A percentile compares a stretch with the other conserved stretches of the same genome.
Conservation (phyloP, 2,329 filamentous ascomycete species). For the Tolypocladium guangdongense region DNA sequence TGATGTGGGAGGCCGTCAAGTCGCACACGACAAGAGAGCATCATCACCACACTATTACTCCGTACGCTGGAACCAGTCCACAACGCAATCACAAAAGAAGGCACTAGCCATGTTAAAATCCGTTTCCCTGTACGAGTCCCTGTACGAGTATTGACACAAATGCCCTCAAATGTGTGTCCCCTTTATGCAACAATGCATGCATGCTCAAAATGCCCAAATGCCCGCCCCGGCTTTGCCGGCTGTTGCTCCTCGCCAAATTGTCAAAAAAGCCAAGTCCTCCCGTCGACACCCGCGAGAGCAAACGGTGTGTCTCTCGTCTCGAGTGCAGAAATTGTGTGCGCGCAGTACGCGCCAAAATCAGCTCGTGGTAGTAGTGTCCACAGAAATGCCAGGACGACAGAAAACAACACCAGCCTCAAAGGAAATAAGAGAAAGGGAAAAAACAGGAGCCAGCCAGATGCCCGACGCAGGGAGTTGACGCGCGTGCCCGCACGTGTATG, state of each 20-base stretch:
- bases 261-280: not conserved
- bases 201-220: not conserved
- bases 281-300: not conserved
- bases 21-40: too few relatives aligned
- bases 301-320: not conserved
- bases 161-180: not conserved
- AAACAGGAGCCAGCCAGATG: not conserved
- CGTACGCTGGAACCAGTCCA: too few relatives aligned
- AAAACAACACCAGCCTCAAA: not conserved
- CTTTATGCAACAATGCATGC: not conserved
- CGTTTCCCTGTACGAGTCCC: not conserved
- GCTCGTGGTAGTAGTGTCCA: not conserved
- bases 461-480: not conserved
- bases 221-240: not conserved
- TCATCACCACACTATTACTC: too few relatives aligned
- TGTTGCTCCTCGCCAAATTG: not conserved
- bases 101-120: not conserved
- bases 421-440: not conserved
- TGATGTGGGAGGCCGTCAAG: too few relatives aligned
- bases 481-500: not conserved
- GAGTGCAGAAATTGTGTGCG: not conserved
- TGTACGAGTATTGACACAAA: conserved; percentile 4
- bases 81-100: not conserved
- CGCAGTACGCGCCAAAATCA: not conserved
- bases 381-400: not conserved